These are phyloP conservation scores for Dactylellina parvicollis DNA, from an alignment of 2,329 filamentous ascomycete genomes.

Conservation along the genomic window DNA sequence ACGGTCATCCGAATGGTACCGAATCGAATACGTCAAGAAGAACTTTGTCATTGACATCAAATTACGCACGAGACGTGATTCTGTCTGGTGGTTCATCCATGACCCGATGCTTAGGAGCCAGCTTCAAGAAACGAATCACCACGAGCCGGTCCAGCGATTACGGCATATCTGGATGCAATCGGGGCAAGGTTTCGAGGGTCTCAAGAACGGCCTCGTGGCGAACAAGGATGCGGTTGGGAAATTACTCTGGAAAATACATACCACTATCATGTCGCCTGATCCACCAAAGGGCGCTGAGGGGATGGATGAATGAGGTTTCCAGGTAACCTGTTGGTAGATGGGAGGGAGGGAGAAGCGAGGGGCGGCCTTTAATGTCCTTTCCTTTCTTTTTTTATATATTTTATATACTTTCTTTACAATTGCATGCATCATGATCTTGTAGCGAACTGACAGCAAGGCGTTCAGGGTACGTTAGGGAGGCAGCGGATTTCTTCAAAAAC, in stretches of 20 bases:
- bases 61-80: slow-evolving; percentile 65
- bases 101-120: slow-evolving; percentile 55
- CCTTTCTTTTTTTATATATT: slow-evolving; percentile 4
- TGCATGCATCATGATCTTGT: slow-evolving; percentile 50
- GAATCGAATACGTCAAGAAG: slow-evolving; percentile 66
- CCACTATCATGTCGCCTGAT: slow-evolving; percentile 49
- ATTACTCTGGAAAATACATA: slow-evolving; percentile 57
- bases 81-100: slow-evolving; percentile 67
- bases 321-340: slow-evolving; percentile 9
- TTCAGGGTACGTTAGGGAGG: slow-evolving; percentile 51
- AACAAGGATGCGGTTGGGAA: slow-evolving; percentile 56
- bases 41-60: slow-evolving; percentile 67
- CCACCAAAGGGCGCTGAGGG: slow-evolving; percentile 6
- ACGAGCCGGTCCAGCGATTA: slow-evolving; percentile 52
- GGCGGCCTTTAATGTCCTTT: not conserved
- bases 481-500: slow-evolving; percentile 30
- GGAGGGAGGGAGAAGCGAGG: not conserved
- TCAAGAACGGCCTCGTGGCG: slow-evolving; percentile 59
- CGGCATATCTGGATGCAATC: slow-evolving; percentile 57
- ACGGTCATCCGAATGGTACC: slow-evolving; percentile 69
- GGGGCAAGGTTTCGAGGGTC: slow-evolving; percentile 57
- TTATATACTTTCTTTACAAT: slow-evolving; percentile 11
- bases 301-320: slow-evolving; percentile 18
- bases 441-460: slow-evolving; percentile 53
- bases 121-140: slow-evolving; percentile 51